phyloP scores from a whole-genome alignment of 768 basidiomycete species.

The Lentinula aciculospora region DNA sequence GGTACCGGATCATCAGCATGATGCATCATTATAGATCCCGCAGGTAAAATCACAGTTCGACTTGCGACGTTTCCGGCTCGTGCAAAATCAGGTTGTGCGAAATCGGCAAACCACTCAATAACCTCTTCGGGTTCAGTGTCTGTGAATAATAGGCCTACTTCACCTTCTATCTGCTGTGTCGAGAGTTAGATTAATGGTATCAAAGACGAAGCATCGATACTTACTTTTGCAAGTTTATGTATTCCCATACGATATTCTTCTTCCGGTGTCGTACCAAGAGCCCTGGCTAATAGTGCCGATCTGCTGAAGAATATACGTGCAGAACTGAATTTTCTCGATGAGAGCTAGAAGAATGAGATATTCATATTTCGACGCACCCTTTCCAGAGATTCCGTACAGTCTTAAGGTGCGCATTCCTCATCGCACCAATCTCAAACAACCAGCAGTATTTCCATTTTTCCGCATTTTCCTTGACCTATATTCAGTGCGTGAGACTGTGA shows the following conservation, averaged over 20 bases:
- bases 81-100: slow-evolving; percentile 86
- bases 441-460: slow-evolving; percentile 96
- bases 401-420: slow-evolving; percentile 93
- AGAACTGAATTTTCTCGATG: slow-evolving; percentile 33
- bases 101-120: slow-evolving; percentile 90
- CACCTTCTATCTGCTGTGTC: slow-evolving; percentile 86
- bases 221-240: slow-evolving; percentile 72
- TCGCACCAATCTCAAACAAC: slow-evolving; percentile 91
- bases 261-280: slow-evolving; percentile 80
- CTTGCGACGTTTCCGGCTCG: slow-evolving; percentile 79
- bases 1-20: slow-evolving; percentile 80
- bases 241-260: slow-evolving; percentile 81
- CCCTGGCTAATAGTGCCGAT: slow-evolving; percentile 91
- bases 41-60: slow-evolving; percentile 69
- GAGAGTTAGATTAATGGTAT: neutral
- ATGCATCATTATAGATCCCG: slow-evolving; percentile 78
- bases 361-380: slow-evolving; percentile 47
- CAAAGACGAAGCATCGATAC: slow-evolving; percentile 14
- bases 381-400: slow-evolving; percentile 93
- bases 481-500: neutral
- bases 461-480: slow-evolving; percentile 71
- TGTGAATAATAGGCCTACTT: slow-evolving; percentile 91
- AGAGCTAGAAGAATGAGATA: neutral
- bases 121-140: slow-evolving; percentile 88
- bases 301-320: slow-evolving; percentile 89